Evolutionary conservation across 306 rosid species (phyloP).

Genomic region (Quercus alba): DNA sequence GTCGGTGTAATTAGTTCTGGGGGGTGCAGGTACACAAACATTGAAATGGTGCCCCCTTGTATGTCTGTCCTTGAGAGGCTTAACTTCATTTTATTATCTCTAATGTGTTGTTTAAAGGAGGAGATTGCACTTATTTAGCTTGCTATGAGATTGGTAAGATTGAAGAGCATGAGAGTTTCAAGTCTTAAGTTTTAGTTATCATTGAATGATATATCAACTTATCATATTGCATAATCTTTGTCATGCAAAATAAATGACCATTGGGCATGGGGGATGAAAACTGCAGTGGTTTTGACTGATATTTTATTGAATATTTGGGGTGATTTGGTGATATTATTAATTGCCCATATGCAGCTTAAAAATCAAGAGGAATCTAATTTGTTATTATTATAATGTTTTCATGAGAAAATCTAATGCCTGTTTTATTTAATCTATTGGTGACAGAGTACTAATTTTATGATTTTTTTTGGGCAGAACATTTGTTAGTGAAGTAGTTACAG

Average conservation of each 20-base stretch:
- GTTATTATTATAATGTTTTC: neutral
- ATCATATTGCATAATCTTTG: neutral
- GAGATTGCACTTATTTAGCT: neutral
- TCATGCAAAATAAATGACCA: neutral
- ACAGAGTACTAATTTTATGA: slow-evolving; percentile 24
- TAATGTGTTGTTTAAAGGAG: neutral
- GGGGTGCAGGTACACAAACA: neutral
- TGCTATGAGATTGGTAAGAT: neutral
- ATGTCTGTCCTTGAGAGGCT: neutral
- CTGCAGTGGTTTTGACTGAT: neutral
- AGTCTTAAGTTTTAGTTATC: neutral
- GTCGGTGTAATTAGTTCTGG: neutral
- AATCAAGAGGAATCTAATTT: neutral
- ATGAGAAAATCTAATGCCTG: slow-evolving; percentile 8
- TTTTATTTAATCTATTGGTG: slow-evolving; percentile 5
- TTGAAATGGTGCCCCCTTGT: neutral
- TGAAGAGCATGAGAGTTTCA: neutral
- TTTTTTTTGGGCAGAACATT: slow-evolving; percentile 52
- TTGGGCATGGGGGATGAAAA: neutral
- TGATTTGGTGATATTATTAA: slow-evolving; percentile 17
- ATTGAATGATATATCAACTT: neutral
- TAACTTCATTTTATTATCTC: neutral
- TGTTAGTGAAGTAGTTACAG: slow-evolving; percentile 77
- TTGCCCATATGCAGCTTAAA: neutral
- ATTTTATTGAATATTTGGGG: neutral